phyloP scores from a whole-genome alignment of 2,329 filamentous ascomycete genomes.

The Colletotrichum australisinense region DNA sequence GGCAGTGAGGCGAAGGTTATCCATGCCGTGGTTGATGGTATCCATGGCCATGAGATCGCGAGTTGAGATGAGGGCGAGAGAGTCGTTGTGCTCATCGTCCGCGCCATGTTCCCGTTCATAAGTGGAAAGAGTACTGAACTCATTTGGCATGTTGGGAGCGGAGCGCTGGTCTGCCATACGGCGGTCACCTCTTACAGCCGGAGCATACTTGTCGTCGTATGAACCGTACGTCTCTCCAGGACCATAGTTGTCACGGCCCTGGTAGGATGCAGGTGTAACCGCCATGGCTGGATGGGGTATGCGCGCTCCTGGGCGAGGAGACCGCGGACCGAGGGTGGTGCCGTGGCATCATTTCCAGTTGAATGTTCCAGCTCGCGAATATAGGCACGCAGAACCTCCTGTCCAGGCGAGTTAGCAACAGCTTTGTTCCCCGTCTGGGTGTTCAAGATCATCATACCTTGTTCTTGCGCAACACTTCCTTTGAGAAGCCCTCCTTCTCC shows the following conservation, averaged over 20 bases:
- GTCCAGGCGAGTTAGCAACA: conserved; percentile 36
- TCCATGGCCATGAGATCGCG: conserved; percentile 64
- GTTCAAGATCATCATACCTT: conserved; percentile 57
- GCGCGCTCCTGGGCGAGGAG: conserved; percentile 58
- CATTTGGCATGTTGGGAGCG: conserved; percentile 15
- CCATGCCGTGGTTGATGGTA: conserved; percentile 52
- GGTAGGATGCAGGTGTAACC: conserved; percentile 15
- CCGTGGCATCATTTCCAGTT: conserved; percentile 53
- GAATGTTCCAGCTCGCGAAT: conserved; percentile 69
- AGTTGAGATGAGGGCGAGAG: conserved; percentile 64
- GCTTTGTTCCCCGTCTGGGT: neutral
- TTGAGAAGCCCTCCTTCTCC: conserved; percentile 68
- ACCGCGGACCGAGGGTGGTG: conserved; percentile 62
- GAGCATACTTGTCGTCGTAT: conserved; percentile 53
- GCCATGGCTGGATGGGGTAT: conserved; percentile 28
- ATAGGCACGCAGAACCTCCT: conserved; percentile 71
- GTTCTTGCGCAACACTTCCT: conserved; percentile 64
- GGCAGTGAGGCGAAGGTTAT: conserved; percentile 53
- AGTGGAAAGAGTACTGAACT: conserved; percentile 40
- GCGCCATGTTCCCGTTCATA: conserved; percentile 52
- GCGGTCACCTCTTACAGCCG: conserved; percentile 52
- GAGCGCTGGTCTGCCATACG: conserved; percentile 46
- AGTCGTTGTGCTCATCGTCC: conserved; percentile 48
- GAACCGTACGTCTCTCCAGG: conserved; percentile 50
- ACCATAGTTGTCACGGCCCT: conserved; percentile 37